Evolutionary conservation across 2,329 filamentous ascomycete genomes (phyloP).

Genomic region (Botrytis aclada): DNA sequence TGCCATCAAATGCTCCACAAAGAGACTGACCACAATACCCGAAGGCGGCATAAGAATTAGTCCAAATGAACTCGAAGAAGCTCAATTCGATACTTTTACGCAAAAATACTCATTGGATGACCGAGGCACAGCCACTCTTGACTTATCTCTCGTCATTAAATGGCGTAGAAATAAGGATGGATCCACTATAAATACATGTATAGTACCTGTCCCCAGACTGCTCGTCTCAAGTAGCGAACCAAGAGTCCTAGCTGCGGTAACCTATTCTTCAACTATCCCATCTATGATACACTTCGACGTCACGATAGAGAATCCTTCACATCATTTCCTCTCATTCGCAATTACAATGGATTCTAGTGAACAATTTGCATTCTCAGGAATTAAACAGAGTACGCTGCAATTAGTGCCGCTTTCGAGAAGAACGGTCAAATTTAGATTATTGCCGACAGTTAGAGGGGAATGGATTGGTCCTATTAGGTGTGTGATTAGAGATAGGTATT

Average conservation of each 20-base stretch:
- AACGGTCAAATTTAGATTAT: conserved; percentile 67
- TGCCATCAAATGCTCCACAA: conserved; percentile 56
- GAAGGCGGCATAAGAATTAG: conserved; percentile 50
- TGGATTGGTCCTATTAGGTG: conserved; percentile 70
- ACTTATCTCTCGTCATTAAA: conserved; percentile 69
- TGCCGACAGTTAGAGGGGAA: conserved; percentile 61
- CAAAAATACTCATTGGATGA: conserved; percentile 82
- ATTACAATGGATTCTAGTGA: conserved; percentile 89
- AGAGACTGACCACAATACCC: conserved; percentile 40
- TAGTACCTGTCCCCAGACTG: conserved; percentile 74
- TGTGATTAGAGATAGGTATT: conserved; percentile 83
- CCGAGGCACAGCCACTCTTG: conserved; percentile 68
- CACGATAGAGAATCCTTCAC: conserved; percentile 89
- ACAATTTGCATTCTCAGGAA: conserved; percentile 87
- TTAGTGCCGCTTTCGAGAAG: conserved; percentile 78
- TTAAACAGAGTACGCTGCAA: conserved; percentile 77
- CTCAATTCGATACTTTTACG: conserved; percentile 68
- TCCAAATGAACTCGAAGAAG: conserved; percentile 68
- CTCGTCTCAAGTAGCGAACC: conserved; percentile 81
- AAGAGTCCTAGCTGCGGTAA: conserved; percentile 62
- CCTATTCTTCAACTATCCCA: conserved; percentile 42
- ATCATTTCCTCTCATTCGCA: conserved; percentile 91
- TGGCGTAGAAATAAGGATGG: conserved; percentile 61
- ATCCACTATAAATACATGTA: conserved; percentile 55
- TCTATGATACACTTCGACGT: conserved; percentile 51